These are phyloP conservation scores for Salvia splendens DNA, from an alignment of 257 asterid genomes.

Conservation along the genomic window DNA sequence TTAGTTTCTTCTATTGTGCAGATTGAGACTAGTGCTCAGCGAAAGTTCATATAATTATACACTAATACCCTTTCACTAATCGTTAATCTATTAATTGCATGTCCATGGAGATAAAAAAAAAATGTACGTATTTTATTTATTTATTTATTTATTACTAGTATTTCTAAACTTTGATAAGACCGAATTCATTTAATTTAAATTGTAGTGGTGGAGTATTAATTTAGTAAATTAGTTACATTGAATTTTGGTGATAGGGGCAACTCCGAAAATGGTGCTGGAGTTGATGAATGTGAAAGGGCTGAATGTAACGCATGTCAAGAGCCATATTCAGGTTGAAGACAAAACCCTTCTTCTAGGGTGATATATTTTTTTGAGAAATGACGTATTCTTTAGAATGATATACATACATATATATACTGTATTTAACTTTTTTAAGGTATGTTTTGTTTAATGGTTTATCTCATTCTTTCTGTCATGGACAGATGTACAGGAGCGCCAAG, in stretches of 20 bases:
- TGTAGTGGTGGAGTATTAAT: not conserved
- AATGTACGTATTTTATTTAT: too few species aligned
- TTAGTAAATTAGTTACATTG: not conserved
- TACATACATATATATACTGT: not conserved
- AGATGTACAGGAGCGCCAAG: conserved; percentile 83
- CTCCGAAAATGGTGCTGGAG: conserved; percentile 78
- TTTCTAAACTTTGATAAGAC: not conserved
- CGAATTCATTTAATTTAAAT: not conserved
- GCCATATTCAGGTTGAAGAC: conserved; percentile 79
- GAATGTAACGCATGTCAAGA: conserved; percentile 73
- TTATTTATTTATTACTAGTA: too few species aligned
- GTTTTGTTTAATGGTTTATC: conserved; percentile 20
- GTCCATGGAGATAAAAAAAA: conserved; percentile 34
- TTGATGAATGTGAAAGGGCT: conserved; percentile 78
- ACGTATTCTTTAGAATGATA: conserved; percentile 12
- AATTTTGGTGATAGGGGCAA: conserved; percentile 53
- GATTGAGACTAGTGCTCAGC: too few species aligned
- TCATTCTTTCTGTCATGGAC: conserved; percentile 31
- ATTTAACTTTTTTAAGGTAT: not conserved
- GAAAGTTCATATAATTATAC: too few species aligned
- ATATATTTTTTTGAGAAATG: conserved; percentile 3
- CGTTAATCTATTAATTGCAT: conserved; percentile 24
- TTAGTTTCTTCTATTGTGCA: too few species aligned
- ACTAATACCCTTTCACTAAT: too few species aligned
- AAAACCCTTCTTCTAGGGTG: conserved; percentile 19